Evolutionary conservation across 495 filamentous ascomycete species (phyloP).

Genomic region (Podospora didyma): DNA sequence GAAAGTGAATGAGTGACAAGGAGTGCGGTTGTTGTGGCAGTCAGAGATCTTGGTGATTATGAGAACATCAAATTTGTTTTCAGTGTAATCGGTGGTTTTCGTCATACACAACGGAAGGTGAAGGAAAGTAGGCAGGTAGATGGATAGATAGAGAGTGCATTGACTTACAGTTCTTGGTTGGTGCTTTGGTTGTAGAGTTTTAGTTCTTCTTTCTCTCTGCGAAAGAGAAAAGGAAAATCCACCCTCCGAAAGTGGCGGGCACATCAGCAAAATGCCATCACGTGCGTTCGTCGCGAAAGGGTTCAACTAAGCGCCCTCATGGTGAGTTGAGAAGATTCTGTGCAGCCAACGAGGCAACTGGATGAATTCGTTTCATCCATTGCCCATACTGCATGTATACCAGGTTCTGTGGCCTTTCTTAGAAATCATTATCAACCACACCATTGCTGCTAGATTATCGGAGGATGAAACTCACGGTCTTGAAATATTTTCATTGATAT

Average conservation of each 20-base stretch:
- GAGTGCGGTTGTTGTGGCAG: constrained; percentile 3
- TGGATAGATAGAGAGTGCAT: neutral
- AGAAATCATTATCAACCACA: neutral
- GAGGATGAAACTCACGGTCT: no score
- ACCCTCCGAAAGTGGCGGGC: no score
- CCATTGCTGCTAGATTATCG: neutral
- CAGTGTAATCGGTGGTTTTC: constrained; percentile 67
- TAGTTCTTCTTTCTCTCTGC: neutral
- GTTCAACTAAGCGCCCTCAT: neutral
- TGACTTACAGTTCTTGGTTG: constrained; percentile 14
- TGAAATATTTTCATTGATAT: no score
- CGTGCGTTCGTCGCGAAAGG: neutral
- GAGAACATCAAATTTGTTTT: constrained; percentile 43
- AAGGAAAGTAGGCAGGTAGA: neutral
- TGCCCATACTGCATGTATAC: no score
- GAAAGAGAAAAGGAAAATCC: neutral
- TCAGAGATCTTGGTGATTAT: constrained; percentile 63
- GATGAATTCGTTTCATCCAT: no score
- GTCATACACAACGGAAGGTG: constrained; percentile 36
- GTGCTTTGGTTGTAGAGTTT: neutral
- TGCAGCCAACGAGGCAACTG: no score
- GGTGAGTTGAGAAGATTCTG: neutral
- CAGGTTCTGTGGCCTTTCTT: neutral
- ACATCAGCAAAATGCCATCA: neutral
- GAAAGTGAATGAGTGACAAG: neutral